Conservation (phyloP, 2,329 filamentous ascomycete genomes). For the Laburnicola sp. region DNA sequence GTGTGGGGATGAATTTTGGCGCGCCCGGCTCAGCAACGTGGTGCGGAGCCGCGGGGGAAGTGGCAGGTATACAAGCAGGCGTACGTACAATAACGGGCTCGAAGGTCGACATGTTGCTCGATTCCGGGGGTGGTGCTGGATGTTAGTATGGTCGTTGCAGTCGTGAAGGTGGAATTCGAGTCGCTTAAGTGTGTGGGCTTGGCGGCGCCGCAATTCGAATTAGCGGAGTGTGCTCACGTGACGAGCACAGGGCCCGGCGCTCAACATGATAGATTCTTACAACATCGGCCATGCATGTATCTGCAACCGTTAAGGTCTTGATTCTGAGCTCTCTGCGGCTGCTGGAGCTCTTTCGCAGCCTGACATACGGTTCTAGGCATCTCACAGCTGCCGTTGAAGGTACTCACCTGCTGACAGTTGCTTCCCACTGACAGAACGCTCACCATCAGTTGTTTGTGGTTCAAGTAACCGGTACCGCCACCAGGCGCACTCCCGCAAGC, state of each 20-base stretch:
- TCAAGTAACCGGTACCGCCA: too few species aligned
- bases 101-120: slow-evolving; percentile 65
- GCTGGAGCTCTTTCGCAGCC: too few species aligned
- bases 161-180: slow-evolving; percentile 3
- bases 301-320: too few species aligned
- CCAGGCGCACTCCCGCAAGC: too few species aligned
- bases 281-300: neutral
- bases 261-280: too few species aligned
- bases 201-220: slow-evolving; percentile 5
- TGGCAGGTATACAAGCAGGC: slow-evolving; percentile 18
- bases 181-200: slow-evolving; percentile 15
- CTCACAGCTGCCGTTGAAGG: too few species aligned
- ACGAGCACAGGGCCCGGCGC: too few species aligned
- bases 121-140: slow-evolving; percentile 38
- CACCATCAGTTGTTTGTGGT: too few species aligned
- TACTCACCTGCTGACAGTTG: too few species aligned
- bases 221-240: slow-evolving; percentile 8
- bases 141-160: slow-evolving; percentile 32
- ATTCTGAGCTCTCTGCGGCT: too few species aligned
- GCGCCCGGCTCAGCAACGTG: slow-evolving; percentile 14
- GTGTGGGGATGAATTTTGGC: slow-evolving; percentile 1
- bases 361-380: too few species aligned
- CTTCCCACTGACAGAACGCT: too few species aligned
- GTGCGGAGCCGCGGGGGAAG: slow-evolving; percentile 1
- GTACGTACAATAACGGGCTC: slow-evolving; percentile 66